phyloP scores from a whole-genome alignment of 257 asterid species.

The Primulina eburnea region DNA sequence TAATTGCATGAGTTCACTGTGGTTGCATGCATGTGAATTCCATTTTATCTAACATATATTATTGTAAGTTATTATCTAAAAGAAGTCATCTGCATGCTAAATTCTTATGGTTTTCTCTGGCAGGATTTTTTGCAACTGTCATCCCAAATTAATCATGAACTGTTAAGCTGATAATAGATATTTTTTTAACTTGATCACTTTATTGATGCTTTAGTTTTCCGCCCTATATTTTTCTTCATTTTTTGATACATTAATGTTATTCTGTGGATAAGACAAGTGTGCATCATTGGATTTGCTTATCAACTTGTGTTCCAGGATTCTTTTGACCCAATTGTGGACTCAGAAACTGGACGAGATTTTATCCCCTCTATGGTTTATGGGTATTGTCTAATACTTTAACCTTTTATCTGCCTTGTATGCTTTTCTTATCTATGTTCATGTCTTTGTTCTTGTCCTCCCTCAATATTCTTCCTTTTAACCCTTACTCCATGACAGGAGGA shows the following conservation, averaged over 20 bases:
- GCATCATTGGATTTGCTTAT: neutral
- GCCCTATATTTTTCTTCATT: neutral
- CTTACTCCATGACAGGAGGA: slow-evolving; percentile 59
- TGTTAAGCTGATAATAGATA: slow-evolving; percentile 7
- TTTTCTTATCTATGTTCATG: slow-evolving; percentile 18
- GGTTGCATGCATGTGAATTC: neutral
- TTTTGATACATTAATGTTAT: slow-evolving; percentile 1
- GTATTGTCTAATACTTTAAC: slow-evolving; percentile 40
- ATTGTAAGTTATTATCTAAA: neutral
- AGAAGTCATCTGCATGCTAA: neutral
- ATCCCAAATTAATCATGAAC: neutral
- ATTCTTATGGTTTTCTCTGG: neutral
- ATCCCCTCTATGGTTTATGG: slow-evolving; percentile 98
- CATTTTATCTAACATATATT: slow-evolving; percentile 1
- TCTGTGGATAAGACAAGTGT: neutral
- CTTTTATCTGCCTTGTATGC: slow-evolving; percentile 4
- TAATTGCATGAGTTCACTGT: neutral
- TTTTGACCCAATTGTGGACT: slow-evolving; percentile 90
- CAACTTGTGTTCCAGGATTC: slow-evolving; percentile 52
- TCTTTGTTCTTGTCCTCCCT: slow-evolving; percentile 11
- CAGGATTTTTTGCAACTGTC: neutral
- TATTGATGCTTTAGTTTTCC: neutral
- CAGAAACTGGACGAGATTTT: slow-evolving; percentile 93
- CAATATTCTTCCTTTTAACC: neutral
- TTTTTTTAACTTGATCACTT: neutral